Evolutionary conservation across 1,284 basidiomycete genomes (phyloP).

Genomic region (Apiotrichum akiyoshidainum): DNA sequence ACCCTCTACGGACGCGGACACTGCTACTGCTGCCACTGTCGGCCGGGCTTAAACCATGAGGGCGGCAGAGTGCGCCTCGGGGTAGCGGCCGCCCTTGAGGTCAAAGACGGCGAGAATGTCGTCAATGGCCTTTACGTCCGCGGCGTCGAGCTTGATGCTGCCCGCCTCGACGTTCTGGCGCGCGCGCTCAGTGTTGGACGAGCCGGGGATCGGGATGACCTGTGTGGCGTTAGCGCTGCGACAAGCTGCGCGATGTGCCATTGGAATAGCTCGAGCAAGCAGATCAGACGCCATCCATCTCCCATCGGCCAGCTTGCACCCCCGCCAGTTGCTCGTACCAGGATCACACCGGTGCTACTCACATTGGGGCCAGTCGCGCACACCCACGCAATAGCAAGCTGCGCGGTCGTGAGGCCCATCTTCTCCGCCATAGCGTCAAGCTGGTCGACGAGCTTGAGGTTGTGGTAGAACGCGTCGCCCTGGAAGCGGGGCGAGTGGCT

Average conservation of each 20-base stretch:
- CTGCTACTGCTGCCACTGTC: too few relatives aligned
- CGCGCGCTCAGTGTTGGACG: slow-evolving; percentile 53
- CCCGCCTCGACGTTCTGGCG: slow-evolving; percentile 55
- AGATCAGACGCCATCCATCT: too few relatives aligned
- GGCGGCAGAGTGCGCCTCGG: slow-evolving; percentile 12
- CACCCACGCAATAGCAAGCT: slow-evolving; percentile 65
- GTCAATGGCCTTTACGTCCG: slow-evolving; percentile 48
- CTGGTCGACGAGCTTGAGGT: slow-evolving; percentile 58
- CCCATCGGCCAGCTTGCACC: too few relatives aligned
- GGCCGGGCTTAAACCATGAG: slow-evolving; percentile 13
- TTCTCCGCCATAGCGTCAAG: slow-evolving; percentile 54
- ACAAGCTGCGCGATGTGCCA: too few relatives aligned
- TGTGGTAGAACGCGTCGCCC: slow-evolving; percentile 56
- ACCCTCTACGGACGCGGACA: too few relatives aligned
- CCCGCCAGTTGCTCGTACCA: too few relatives aligned
- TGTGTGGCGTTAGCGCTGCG: too few relatives aligned
- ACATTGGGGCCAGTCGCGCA: slow-evolving; percentile 53
- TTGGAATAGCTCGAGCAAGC: too few relatives aligned
- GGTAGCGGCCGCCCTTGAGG: slow-evolving; percentile 33
- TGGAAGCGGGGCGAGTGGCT: slow-evolving; percentile 42
- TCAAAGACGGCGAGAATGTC: slow-evolving; percentile 48
- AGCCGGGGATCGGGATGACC: slow-evolving; percentile 60
- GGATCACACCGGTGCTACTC: slow-evolving; percentile 16
- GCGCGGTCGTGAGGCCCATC: slow-evolving; percentile 58
- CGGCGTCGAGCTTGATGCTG: slow-evolving; percentile 52